Conservation (phyloP, 2,329 filamentous ascomycete species). For the Aspergillus bombycis region DNA sequence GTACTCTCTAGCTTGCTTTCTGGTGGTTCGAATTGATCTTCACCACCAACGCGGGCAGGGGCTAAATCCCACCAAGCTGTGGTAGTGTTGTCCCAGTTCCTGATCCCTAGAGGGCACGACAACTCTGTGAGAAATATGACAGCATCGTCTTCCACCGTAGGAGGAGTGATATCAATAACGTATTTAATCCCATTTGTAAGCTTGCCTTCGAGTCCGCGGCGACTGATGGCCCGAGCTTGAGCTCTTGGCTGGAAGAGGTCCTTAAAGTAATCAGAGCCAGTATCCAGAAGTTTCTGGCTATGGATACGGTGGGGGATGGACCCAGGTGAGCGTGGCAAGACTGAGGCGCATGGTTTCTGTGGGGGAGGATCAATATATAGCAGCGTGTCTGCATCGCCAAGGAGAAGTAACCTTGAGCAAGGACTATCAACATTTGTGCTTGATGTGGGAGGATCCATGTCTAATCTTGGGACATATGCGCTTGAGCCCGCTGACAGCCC, state of each 20-base stretch:
- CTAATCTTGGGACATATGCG: not conserved
- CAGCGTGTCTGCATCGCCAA: slow-evolving; percentile 39
- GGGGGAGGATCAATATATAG: slow-evolving; percentile 41
- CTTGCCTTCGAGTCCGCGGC: slow-evolving; percentile 29
- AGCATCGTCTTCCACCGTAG: slow-evolving; percentile 64
- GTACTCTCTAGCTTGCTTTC: not conserved
- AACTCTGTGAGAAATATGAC: slow-evolving; percentile 62
- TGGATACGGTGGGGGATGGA: slow-evolving; percentile 37
- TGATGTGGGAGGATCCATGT: not conserved
- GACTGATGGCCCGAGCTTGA: slow-evolving; percentile 33
- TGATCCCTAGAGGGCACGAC: slow-evolving; percentile 60
- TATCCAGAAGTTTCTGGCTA: slow-evolving; percentile 35
- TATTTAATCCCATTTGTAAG: slow-evolving; percentile 55
- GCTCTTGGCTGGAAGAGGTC: slow-evolving; percentile 33
- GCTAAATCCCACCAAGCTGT: slow-evolving; percentile 44
- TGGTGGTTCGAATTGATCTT: slow-evolving; percentile 46
- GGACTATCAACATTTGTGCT: not conserved
- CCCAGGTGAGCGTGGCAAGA: slow-evolving; percentile 17
- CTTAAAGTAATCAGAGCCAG: slow-evolving; percentile 34
- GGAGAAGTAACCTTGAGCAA: slow-evolving; percentile 11
- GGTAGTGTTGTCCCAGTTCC: slow-evolving; percentile 55
- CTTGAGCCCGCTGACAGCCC: not conserved
- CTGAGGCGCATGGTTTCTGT: slow-evolving; percentile 16
- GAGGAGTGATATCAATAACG: slow-evolving; percentile 66
- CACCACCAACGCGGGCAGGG: slow-evolving; percentile 47